Base-by-base conservation (phyloP, 768 basidiomycete genomes). In the Russula lepida region DNA sequence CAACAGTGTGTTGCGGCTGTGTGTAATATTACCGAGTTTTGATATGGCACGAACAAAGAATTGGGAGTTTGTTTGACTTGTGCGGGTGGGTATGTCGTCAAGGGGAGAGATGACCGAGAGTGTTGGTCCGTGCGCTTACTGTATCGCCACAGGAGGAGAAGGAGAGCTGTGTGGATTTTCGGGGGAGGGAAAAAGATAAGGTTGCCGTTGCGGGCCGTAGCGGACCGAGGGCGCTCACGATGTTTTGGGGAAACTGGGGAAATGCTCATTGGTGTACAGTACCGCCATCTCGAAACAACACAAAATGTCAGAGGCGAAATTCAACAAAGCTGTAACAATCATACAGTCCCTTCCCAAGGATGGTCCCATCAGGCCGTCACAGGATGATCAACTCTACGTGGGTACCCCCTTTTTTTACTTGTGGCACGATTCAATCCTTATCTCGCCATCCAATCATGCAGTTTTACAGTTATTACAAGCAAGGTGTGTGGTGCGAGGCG, bases 391-490 rank as follows among this genome's bases (percentile, higher is more conserved):
- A 77, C 88, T 98, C 66, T 77, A 75, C 68, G 95, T 94, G 73
- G 71, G 89, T 37, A n/a, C 46, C 33, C 37, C 53, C 8, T 3
- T 44, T 44, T 55, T 63, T 66, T 63, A 49, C 32, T 54, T 44
- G 32, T 17, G 19, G 48, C 12, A n/a, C n/a, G n/a, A n/a, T n/a
- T 52, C 56, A 49, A 51, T 62, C 63, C 25, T 32, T 12, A 35
- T 17, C 21, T 44, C 28, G 5, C 41, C 32, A 32, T 25, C 21
- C 30, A n/a, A 8, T 11, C 21, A 15, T n/a, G 21, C 69, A 98
- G 95, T 97, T 97, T 80, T 99, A 98, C 79, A 81, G 79, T 67
- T 83, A 86, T 73, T 98, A 79, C 83, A 99, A 98, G 81, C 94
- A 95, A 80, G 92, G 92, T 88, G 52, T 27, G 72, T 54, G 13